phyloP scores from a whole-genome alignment of 495 filamentous ascomycete genomes.

The Chaetomium tenue region DNA sequence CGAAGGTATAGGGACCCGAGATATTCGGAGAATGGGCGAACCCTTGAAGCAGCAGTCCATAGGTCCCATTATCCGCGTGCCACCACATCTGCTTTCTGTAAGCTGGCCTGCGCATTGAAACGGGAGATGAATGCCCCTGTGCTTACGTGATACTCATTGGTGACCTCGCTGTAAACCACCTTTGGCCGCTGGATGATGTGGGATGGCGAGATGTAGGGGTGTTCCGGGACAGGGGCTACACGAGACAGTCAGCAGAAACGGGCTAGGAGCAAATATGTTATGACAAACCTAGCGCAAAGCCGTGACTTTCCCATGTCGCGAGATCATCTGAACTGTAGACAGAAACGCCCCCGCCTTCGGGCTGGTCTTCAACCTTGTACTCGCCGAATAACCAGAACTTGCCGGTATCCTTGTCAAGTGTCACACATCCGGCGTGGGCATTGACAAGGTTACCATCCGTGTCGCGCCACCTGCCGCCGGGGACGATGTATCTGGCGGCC shows the following conservation, averaged over 20 bases:
- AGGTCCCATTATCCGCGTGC: slow-evolving; percentile 49
- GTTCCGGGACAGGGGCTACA: slow-evolving; percentile 37
- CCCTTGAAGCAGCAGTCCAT: slow-evolving; percentile 46
- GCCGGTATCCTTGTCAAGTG: slow-evolving; percentile 36
- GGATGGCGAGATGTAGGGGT: slow-evolving; percentile 38
- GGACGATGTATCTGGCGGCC: slow-evolving; percentile 45
- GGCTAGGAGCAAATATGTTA: background rate
- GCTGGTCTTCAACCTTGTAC: slow-evolving; percentile 45
- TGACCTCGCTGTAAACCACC: slow-evolving; percentile 41
- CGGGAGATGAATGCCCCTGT: background rate
- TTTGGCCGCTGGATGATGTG: slow-evolving; percentile 48
- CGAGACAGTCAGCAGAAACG: slow-evolving; percentile 23
- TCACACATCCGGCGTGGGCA: slow-evolving; percentile 44
- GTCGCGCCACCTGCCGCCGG: slow-evolving; percentile 46
- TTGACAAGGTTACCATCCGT: slow-evolving; percentile 44
- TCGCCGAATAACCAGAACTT: slow-evolving; percentile 49
- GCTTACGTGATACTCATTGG: slow-evolving; percentile 41
- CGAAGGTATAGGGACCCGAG: slow-evolving; percentile 43
- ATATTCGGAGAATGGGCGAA: slow-evolving; percentile 41
- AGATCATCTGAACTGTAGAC: slow-evolving; percentile 44
- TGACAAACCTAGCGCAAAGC: slow-evolving; percentile 38
- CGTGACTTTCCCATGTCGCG: slow-evolving; percentile 44
- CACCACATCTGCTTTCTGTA: slow-evolving; percentile 44
- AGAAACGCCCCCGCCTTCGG: slow-evolving; percentile 45
- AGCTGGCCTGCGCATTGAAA: background rate